Base-by-base conservation (phyloP, 2,329 filamentous ascomycete genomes). In the Beauveria brongniartii region DNA sequence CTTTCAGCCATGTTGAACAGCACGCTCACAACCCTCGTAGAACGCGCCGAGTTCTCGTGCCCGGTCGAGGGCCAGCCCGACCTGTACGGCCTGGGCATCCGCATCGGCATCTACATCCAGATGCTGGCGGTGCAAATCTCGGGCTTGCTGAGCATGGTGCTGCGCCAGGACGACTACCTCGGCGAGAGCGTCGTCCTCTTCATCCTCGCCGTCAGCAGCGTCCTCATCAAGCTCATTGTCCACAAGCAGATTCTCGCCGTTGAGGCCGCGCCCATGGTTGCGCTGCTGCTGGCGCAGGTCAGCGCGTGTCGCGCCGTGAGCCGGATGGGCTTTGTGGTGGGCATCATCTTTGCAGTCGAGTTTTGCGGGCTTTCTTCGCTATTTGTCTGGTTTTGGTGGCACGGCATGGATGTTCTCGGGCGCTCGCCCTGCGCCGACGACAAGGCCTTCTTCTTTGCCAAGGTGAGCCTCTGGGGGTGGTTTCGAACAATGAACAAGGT, bases 71-170 rank as follows among this genome's bases (percentile, higher is more conserved):
- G 68, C 61, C 64, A 69, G 51, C 10, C 61, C 53, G 68, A 70
- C 48, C 63, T 70, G 24, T 69, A 70, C 62, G 68, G 68, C 37
- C 64, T 70, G 24, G 68, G 68, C 43, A 68, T 70, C 62, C 65
- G 68, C 44, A 44, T 70, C 58, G 68, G 68, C 55, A 65, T 69
- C 53, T 70, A 70, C 59, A 62, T 70, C 41, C 67, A 69, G 56
- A 68, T 67, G 65, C n/a, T 68, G 28, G 64, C 67, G 6, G 65
- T 67, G 40, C 65, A 67, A 53, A 43, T 68, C n/a, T 68, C 67
- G 9, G 63, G 62, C 37, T 57, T 68, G 9, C 57, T 67, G 26
- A 63, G 59, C 61, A 50, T 57, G 24, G 48, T 55, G n/a, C 62
- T 67, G n/a, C 48, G 50, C 14, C 62, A 64, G 30, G 66, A 67